Base-by-base conservation (phyloP, 2,329 filamentous ascomycete genomes). In the Fonsecaea erecta region DNA sequence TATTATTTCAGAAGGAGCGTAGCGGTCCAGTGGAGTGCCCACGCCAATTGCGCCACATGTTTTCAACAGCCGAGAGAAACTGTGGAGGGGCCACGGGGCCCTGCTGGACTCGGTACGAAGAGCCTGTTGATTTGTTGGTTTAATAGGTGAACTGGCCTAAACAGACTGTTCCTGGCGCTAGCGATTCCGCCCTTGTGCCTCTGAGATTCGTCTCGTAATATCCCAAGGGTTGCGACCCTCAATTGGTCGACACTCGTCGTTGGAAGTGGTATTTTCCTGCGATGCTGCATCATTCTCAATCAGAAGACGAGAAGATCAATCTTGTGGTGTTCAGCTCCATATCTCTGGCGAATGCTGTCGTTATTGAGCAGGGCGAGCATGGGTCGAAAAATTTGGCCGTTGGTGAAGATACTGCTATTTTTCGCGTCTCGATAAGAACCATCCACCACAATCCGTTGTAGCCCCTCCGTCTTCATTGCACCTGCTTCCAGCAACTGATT, bases 401-500 rank as follows among this genome's bases (percentile, higher is more conserved):
- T 97, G 74, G 98, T 95, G 77, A 97, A 87, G 69, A 99, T 87
- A 0, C 93, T 92, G 53, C 93, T 85, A 82, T 96, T 96, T 84
- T 99, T 99, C 77, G 91, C 87, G 78, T 99, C 94, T 70, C 97
- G 91, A 75, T 97, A 90, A 7, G 93, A 97, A 14, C 91, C 92
- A 78, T 99, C 95, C 34, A 98, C 85, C 8, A 98, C 86, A 35
- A 99, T 85, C 52, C 91, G 86, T 79, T 92, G 87, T 60, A 98
- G 77, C 65, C 89, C 85, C 35, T 86, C 84, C 34, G 91, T 77
- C 28, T 88, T 90, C 52, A 98, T 79, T 2, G 90, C 88, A 90
- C 91, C 92, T 68, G 92, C 87, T 43, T 96, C 90, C 35, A 97
- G 85, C 66, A 99, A 79, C 72, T 96, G 93, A 59, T 86, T 88